These are phyloP conservation scores for Trypanosoma melophagium DNA, from an alignment of 208 protist genomes.

Conservation along the genomic window DNA sequence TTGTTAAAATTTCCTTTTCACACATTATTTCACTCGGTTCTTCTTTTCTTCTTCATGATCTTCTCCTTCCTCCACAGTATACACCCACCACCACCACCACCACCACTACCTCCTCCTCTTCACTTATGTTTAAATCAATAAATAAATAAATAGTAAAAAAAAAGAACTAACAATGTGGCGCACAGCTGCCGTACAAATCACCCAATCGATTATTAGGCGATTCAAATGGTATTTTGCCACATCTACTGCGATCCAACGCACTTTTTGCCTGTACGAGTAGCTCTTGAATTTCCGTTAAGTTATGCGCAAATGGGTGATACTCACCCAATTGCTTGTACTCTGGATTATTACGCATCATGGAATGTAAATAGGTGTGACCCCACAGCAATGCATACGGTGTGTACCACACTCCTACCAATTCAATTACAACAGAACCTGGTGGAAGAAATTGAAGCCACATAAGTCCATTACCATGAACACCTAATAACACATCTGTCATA, in stretches of 20 bases:
- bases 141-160: too few relatives aligned
- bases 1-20: too few relatives aligned
- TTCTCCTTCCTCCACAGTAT: neutral
- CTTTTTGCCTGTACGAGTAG: constrained; percentile 22
- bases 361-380: constrained; percentile 34
- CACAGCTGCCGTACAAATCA: constrained; percentile 20
- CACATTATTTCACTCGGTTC: too few relatives aligned
- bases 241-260: constrained; percentile 29
- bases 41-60: too few relatives aligned
- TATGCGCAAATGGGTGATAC: constrained; percentile 31
- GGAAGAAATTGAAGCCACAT: constrained; percentile 37
- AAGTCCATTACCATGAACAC: constrained; percentile 38
- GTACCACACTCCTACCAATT: constrained; percentile 40
- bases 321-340: constrained; percentile 23
- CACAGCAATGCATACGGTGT: constrained; percentile 33
- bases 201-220: constrained; percentile 18
- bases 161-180: constrained; percentile 19
- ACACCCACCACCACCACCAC: too few relatives aligned
- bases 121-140: too few relatives aligned
- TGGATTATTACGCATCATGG: constrained; percentile 24
- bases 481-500: constrained; percentile 31
- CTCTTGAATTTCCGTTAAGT: constrained; percentile 25
- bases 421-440: constrained; percentile 27
- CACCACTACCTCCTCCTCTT: too few relatives aligned
- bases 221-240: constrained; percentile 13